A percentile compares a stretch with the other conserved stretches of the same genome.
Evolutionary conservation across 179 eudicot species (phyloP).

Genomic region (Kewa caespitosa): DNA sequence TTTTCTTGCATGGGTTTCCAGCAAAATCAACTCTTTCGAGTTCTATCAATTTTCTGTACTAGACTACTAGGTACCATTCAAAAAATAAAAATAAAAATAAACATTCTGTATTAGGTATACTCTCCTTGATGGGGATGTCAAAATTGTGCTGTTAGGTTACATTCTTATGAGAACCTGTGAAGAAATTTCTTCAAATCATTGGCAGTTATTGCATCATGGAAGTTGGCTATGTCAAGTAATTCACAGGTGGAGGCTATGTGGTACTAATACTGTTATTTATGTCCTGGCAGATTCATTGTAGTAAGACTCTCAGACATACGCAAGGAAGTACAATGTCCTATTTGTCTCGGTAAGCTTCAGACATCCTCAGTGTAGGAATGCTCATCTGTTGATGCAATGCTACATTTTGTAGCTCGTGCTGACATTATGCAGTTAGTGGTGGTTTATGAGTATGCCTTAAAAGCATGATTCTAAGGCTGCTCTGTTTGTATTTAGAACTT

Average conservation of each 20-base stretch:
- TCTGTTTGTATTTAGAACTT: conserved; percentile 8
- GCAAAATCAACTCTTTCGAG: neutral
- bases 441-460: conserved; percentile 5
- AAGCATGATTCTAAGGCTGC: neutral
- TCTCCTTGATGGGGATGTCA: neutral
- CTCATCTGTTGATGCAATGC: neutral
- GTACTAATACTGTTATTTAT: conserved; percentile 14
- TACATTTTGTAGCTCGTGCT: neutral
- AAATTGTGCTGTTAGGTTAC: conserved; percentile 8
- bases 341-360: conserved; percentile 63
- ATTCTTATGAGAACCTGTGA: neutral
- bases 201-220: conserved; percentile 15
- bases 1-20: neutral
- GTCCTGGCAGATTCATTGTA: conserved; percentile 49
- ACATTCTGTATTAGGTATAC: neutral
- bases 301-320: conserved; percentile 70
- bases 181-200: neutral
- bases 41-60: neutral
- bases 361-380: neutral
- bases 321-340: conserved; percentile 89
- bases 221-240: neutral
- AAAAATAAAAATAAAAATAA: too few species aligned
- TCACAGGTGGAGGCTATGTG: neutral
- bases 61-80: too few species aligned
- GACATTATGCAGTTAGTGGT: neutral